Base-by-base conservation (phyloP, 768 basidiomycete species). In the Pleurotus salmoneostramineus region DNA sequence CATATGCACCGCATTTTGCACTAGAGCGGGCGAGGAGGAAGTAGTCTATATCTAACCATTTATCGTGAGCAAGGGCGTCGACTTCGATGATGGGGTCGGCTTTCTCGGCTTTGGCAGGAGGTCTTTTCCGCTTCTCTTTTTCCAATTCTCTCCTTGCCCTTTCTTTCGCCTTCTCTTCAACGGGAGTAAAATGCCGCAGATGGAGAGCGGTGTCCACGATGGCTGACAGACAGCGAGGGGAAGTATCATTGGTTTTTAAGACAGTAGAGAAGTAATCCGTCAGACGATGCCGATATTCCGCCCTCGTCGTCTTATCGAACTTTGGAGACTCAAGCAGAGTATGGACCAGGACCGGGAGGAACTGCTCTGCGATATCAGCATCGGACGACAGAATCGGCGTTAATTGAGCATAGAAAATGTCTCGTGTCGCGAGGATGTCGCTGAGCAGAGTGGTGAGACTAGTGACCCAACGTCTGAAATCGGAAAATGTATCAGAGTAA, bases 41-140 rank as follows among this genome's bases (percentile, higher is more conserved):
- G 65, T 81, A 92, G 61, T 96, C 86, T 44, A 98, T 64, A 36
- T 81, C 74, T 8, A 99, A 78, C 97, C 97, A 98, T 59, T 79
- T 81, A 67, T 93, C 84, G 63, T 88, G 82, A 1, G 81, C 79
- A 31, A 82, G 65, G 10, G 72, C 69, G 58, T 77, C 75, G 21
- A 27, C 21, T 27, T 27, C 21, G 21, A 27, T 27, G 21, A 27
- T 27, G 21, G 21, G 21, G 21, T 27, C 21, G 21, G 21, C 21
- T 27, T 27, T 27, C 21, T 27, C 21, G 21, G 21, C 21, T 27
- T 27, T 27, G 21, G 21, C 21, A 27, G 21, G 21, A 27, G 21
- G 21, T 3, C 21, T 27, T 27, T 27, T 27, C 21, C 21, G 21
- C 21, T 27, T 27, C 21, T 27, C 21, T 27, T 27, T 27, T 3